These are phyloP conservation scores for Aspergillus japonicus DNA, from an alignment of 2,329 filamentous ascomycete species.

Conservation along the genomic window DNA sequence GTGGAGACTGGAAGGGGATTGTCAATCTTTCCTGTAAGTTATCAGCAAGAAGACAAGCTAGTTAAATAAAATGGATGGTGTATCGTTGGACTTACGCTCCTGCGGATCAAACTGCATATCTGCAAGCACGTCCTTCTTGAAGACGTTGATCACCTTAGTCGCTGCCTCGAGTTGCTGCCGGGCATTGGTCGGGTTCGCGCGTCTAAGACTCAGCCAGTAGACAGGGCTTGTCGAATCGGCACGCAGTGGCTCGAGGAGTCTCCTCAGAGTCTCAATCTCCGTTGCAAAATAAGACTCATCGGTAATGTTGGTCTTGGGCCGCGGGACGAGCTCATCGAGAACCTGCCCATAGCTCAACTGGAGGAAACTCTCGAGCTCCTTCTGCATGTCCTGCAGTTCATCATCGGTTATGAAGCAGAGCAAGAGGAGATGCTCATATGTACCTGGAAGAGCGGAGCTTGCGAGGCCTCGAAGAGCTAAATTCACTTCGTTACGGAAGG, in stretches of 20 bases:
- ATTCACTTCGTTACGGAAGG: slow-evolving; percentile 15
- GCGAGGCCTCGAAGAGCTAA: slow-evolving; percentile 9
- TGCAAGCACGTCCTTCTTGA: slow-evolving; percentile 20
- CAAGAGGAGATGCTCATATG: slow-evolving; percentile 25
- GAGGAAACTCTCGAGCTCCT: slow-evolving; percentile 63
- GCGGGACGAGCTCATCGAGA: not conserved
- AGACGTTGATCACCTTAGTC: slow-evolving; percentile 21
- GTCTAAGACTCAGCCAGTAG: slow-evolving; percentile 21
- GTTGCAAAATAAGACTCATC: slow-evolving; percentile 21
- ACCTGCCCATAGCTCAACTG: slow-evolving; percentile 42
- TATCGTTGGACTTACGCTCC: slow-evolving; percentile 16
- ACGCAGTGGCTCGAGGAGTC: slow-evolving; percentile 23
- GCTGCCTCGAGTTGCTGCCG: slow-evolving; percentile 21
- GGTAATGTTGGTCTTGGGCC: slow-evolving; percentile 4
- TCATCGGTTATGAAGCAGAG: slow-evolving; percentile 44
- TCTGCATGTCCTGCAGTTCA: slow-evolving; percentile 64
- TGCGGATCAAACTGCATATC: slow-evolving; percentile 11
- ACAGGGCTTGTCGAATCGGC: slow-evolving; percentile 13
- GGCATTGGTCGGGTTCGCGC: slow-evolving; percentile 6
- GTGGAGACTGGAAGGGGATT: slow-evolving; percentile 9
- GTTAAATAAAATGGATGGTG: not conserved
- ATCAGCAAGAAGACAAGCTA: not conserved
- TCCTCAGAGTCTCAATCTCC: slow-evolving; percentile 26
- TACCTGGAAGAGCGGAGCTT: slow-evolving; percentile 19
- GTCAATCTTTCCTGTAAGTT: slow-evolving; percentile 17